Base-by-base conservation (phyloP, 2,329 filamentous ascomycete genomes). In the Pseudogymnoascus sp. region DNA sequence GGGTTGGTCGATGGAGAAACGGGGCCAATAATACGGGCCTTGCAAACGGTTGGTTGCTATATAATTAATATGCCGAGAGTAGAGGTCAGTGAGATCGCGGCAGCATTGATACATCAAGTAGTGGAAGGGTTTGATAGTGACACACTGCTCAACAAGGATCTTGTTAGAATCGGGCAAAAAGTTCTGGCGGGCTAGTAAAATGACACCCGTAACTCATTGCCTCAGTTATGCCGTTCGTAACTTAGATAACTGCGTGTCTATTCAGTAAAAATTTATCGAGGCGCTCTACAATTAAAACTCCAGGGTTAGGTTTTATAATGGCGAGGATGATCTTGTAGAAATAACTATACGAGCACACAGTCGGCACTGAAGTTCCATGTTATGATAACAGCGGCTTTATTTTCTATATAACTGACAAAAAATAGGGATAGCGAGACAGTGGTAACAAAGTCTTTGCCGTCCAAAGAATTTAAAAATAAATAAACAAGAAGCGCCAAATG, bases 101-200 rank as follows among this genome's bases (percentile, higher is more conserved):
- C 75, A 0, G 75, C 74, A 0, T 67, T 82, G 68, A 48, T 82
- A 12, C 69, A 78, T 12, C 76, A 79, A 63, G 74, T 74, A 0
- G 48, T 78, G 1, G 67, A 74, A 33, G 79, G 80, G 0, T 75
- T 80, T 35, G 75, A 77, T 52, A 78, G 76, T 66, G 78, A 80
- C 0, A 72, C 76, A 1, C 65, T 81, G 15, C 40, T 67, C 58
- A 78, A 78, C 39, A 69, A 72, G 1, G 78, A 82, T 58, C 52
- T 80, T 64, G 70, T 65, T 39, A 73, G 71, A 45, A 75, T 78
- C 45, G 76, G 66, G 21, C 64, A 63, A 7, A 37, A 37, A 7
- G 13, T 9, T 37, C 35, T 36, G 4, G 12, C 12, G 4, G 35
- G 13, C 35, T n/a, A 37, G 5, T 37, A 37, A 37, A 37, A 37